Evolutionary conservation across 805 yeast species (phyloP).

Genomic region (Wickerhamiella brachini): DNA sequence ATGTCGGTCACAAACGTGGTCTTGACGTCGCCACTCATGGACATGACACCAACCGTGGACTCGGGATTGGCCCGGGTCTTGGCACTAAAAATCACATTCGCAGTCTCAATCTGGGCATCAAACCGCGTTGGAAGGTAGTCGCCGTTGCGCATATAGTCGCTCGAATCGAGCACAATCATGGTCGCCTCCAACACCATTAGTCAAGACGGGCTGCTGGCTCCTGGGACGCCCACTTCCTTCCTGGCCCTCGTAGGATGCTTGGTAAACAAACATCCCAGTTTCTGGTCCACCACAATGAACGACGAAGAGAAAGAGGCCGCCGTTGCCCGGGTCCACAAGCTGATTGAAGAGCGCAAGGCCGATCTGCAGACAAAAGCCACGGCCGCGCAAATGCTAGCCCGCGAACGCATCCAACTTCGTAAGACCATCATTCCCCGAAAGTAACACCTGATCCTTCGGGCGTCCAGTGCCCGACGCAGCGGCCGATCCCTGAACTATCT

Average conservation of each 20-base stretch:
- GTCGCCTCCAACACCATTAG: conserved; percentile 92
- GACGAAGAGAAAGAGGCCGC: neutral
- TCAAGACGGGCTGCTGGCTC: neutral
- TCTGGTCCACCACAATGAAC: neutral
- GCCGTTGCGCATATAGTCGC: conserved; percentile 92
- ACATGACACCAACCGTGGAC: conserved; percentile 79
- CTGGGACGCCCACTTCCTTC: too few species aligned
- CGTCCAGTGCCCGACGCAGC: too few species aligned
- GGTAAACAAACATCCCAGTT: neutral
- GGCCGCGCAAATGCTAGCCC: neutral
- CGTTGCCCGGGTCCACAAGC: conserved; percentile 1
- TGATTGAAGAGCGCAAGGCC: neutral
- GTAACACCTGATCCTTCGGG: too few species aligned
- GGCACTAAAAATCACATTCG: conserved; percentile 71
- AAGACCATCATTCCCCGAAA: neutral
- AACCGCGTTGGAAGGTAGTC: conserved; percentile 80
- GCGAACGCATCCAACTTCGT: conserved; percentile 3
- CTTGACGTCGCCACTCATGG: conserved; percentile 83
- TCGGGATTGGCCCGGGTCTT: conserved; percentile 87
- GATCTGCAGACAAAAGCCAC: neutral
- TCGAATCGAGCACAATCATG: conserved; percentile 87
- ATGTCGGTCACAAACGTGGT: conserved; percentile 78
- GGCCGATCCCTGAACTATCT: too few species aligned
- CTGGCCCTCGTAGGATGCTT: too few species aligned
- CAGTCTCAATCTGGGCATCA: conserved; percentile 85